Evolutionary conservation across 1,284 basidiomycete species (phyloP).

Genomic region (Tilletia walkeri): DNA sequence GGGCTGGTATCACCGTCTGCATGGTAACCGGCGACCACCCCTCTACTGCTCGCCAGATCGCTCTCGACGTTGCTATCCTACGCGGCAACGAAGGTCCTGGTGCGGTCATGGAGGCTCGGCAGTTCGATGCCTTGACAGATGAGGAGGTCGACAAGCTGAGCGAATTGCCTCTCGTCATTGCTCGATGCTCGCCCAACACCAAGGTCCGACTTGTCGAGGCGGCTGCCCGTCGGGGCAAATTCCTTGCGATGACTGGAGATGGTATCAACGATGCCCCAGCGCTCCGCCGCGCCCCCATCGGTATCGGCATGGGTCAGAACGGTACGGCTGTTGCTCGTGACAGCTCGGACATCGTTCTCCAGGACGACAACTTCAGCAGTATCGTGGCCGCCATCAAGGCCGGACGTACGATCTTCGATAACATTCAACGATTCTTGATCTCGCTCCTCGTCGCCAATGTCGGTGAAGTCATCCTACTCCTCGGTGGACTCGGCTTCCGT

Average conservation of each 20-base stretch:
- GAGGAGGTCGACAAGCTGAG: slow-evolving; percentile 39
- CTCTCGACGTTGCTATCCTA: slow-evolving; percentile 40
- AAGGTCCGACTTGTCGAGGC: slow-evolving; percentile 51
- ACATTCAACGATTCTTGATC: slow-evolving; percentile 49
- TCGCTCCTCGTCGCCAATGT: slow-evolving; percentile 48
- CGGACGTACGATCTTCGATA: slow-evolving; percentile 49
- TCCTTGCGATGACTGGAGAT: slow-evolving; percentile 53
- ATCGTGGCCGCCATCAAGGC: slow-evolving; percentile 47
- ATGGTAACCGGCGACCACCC: slow-evolving; percentile 51
- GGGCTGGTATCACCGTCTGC: slow-evolving; percentile 45
- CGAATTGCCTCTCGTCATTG: slow-evolving; percentile 41
- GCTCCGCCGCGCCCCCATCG: slow-evolving; percentile 60
- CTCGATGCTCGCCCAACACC: slow-evolving; percentile 48
- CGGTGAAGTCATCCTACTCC: slow-evolving; percentile 45
- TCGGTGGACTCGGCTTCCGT: slow-evolving; percentile 45
- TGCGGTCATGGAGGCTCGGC: slow-evolving; percentile 41
- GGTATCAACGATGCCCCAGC: slow-evolving; percentile 66
- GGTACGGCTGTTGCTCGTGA: slow-evolving; percentile 71
- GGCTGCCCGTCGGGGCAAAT: slow-evolving; percentile 34
- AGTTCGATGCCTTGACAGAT: slow-evolving; percentile 45
- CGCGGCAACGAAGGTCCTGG: slow-evolving; percentile 30
- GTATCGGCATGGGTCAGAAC: slow-evolving; percentile 68
- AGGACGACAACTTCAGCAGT: slow-evolving; percentile 46
- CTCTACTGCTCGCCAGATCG: slow-evolving; percentile 45
- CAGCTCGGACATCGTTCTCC: slow-evolving; percentile 51